Base-by-base conservation (phyloP, 768 basidiomycete genomes). In the Boletus reticuloceps region DNA sequence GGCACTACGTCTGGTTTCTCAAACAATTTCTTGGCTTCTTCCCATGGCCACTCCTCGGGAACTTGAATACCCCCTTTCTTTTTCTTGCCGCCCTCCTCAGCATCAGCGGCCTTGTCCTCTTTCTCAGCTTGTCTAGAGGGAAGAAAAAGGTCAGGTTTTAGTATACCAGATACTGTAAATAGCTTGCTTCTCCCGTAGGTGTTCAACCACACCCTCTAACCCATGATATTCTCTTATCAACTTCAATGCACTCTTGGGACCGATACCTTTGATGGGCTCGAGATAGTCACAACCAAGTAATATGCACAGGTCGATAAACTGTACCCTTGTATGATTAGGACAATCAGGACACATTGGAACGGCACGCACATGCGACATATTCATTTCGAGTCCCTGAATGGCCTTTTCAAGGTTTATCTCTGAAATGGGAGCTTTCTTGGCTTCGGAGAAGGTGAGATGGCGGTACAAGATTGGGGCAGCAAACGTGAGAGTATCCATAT, bases 401-500 rank as follows among this genome's bases (percentile, higher is more conserved):
- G 88, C 94, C 41, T 81, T 82, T 57, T 88, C 74, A 10, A 99
- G 85, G 63, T 82, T 83, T 53, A 98, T 94, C 65, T 98, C 93
- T 63, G 85, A 88, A 64, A 99, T 99, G 16, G 97, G 97, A 59
- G 90, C 86, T 67, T 98, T 98, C 71, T 96, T 94, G 14, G 95
- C 95, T 69, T 99, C 97, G 13, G 93, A 94, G 76, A 98, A 98
- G 13, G 97, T 98, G 55, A 99, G 82, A 72, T 98, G 97, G 29
- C 97, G 91, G 62, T 90, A 88, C 10, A 99, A 80, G 42, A 96
- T 86, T 2, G 97, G 96, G 0, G 96, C 77, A 61, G 84, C 82
- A 77, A 99, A 99, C 1, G 97, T 99, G 20, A 99, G 83, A 9
- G 97, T 99, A 65, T 99, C 97, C 97, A 99, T 99, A 72, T 99